phyloP scores from a whole-genome alignment of 768 basidiomycete genomes.

The Leccinum barrowsii region DNA sequence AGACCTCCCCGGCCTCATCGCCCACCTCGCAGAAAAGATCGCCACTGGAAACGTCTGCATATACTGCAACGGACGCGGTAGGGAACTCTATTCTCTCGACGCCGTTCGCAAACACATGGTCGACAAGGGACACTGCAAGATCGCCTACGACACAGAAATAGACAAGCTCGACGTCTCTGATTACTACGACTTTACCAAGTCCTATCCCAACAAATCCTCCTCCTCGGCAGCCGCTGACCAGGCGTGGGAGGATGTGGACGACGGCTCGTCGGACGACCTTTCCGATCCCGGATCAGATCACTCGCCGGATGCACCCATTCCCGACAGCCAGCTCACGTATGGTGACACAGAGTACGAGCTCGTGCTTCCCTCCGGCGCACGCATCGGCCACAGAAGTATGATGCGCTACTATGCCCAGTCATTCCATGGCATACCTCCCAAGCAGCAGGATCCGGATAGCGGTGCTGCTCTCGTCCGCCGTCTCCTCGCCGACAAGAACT shows the following conservation, averaged over 20 bases:
- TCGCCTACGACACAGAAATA: constrained; percentile 78
- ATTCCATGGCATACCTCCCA: constrained; percentile 47
- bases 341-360: constrained; percentile 85
- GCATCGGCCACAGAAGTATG: constrained; percentile 90
- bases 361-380: constrained; percentile 86
- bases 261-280: constrained; percentile 13
- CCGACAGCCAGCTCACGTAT: constrained; percentile 59
- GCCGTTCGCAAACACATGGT: constrained; percentile 95
- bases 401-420: constrained; percentile 84
- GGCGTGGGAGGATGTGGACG: constrained; percentile 36
- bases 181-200: constrained; percentile 86
- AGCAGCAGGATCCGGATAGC: constrained; percentile 61
- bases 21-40: constrained; percentile 89
- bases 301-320: constrained; percentile 31
- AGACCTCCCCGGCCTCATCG: constrained; percentile 77
- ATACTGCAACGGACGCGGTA: constrained; percentile 78
- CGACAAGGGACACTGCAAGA: constrained; percentile 95
- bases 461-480: constrained; percentile 75
- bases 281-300: constrained; percentile 30
- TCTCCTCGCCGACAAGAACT: constrained; percentile 77
- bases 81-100: constrained; percentile 79
- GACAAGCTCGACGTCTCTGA: constrained; percentile 89
- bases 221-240: constrained; percentile 29
- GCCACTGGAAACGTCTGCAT: constrained; percentile 92
- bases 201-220: constrained; percentile 55